A percentile compares a stretch with the other conserved stretches of the same genome.
These are phyloP conservation scores for Cyberlindnera misumaiensis DNA, from an alignment of 805 yeast species.

Conservation along the genomic window DNA sequence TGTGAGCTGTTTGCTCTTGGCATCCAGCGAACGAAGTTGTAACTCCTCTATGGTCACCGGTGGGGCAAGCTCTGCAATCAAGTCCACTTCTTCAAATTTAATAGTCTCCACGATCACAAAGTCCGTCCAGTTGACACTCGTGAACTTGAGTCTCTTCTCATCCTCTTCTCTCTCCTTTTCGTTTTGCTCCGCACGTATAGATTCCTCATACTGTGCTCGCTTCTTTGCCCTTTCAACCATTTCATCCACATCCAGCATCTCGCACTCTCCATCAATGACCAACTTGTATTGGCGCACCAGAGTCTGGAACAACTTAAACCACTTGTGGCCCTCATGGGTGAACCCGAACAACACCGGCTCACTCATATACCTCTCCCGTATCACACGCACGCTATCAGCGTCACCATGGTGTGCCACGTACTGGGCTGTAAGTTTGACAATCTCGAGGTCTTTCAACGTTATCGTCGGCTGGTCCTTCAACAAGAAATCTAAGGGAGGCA, in stretches of 20 bases:
- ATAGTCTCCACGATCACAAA: constrained; percentile 67
- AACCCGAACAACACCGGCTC: constrained; percentile 62
- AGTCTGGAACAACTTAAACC: constrained; percentile 42
- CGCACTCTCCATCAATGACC: constrained; percentile 20
- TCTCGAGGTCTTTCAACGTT: constrained; percentile 56
- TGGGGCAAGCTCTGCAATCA: constrained; percentile 41
- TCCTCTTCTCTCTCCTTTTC: constrained; percentile 30
- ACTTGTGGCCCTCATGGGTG: constrained; percentile 50
- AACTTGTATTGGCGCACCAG: constrained; percentile 51
- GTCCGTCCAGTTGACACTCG: constrained; percentile 84
- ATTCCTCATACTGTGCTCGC: constrained; percentile 49
- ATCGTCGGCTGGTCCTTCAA: constrained; percentile 28
- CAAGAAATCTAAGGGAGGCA: constrained; percentile 10
- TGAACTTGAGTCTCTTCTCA: constrained; percentile 44
- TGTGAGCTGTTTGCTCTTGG: constrained; percentile 15
- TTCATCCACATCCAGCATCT: constrained; percentile 15
- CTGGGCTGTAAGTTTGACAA: constrained; percentile 67
- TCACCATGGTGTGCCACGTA: constrained; percentile 57
- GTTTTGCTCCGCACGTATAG: constrained; percentile 28
- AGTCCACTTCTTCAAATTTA: constrained; percentile 55
- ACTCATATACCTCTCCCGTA: constrained; percentile 24
- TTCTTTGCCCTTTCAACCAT: constrained; percentile 41
- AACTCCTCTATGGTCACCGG: constrained; percentile 56
- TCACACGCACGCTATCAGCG: constrained; percentile 31
- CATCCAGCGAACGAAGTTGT: constrained; percentile 48